Evolutionary conservation across 2,329 filamentous ascomycete genomes (phyloP), one percentile per base, ranked within the genome.

Genomic region (Pseudocercospora fijiensis): DNA sequence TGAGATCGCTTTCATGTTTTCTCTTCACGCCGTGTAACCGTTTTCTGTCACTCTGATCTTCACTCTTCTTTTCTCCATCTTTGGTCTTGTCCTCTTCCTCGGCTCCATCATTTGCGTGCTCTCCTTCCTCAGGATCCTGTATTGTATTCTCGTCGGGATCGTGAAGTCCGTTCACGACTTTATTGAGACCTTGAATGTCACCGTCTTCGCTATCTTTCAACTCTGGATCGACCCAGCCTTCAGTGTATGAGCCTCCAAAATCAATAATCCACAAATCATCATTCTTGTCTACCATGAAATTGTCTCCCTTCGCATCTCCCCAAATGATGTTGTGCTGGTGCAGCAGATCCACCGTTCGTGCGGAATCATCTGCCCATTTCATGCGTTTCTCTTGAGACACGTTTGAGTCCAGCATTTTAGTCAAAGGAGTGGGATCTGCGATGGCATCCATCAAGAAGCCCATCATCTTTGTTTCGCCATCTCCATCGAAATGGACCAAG

Each of bases 251-350:
- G 1, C 76, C 76, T 6, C 77, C 75, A 62, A 78, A 77, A 60
- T 78, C 76, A 51, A 78, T 77, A 26, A 78, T 76, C 73, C 73
- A 78, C n/a, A 76, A 63, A 43, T 73, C 65, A 20, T 76, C 72
- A n/a, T 75, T 49, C 52, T 65, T 55, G 63, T 78, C 76, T 9
- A 78, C 74, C 69, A 79, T 67, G 69, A 79, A 76, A 51, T 79
- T 79, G 60, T 78, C 76, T 6, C 76, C 74, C 67, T 79, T 78
- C 1, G 74, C 76, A 57, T 79, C 77, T 13, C 77, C 77, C 76
- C 76, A 79, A 1, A 77, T 65, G 22, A 79, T 73, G 13, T 68
- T 65, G 33, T 74, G 61, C 28, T 73, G 68, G 62, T 79, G 77
- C 20, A 78, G 71, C n/a, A 70, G 1, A 43, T 70, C 66, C 1